phyloP scores from a whole-genome alignment of 768 basidiomycete species.

The Serendipita sp. region DNA sequence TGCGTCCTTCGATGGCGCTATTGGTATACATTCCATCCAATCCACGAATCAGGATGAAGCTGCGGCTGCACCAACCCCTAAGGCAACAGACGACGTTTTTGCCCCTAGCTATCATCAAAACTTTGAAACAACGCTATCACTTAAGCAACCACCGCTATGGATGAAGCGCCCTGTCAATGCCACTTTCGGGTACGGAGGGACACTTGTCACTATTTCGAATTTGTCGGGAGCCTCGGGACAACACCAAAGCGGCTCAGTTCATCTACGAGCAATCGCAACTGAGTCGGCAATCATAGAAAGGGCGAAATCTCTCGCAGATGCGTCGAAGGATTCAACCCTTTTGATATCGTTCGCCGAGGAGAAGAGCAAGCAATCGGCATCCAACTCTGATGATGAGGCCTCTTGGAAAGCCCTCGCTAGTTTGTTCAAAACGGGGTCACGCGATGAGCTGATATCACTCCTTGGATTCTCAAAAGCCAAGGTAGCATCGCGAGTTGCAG shows the following conservation, averaged over 20 bases:
- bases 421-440: slow-evolving; percentile 74
- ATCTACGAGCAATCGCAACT: slow-evolving; percentile 60
- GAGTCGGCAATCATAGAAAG: slow-evolving; percentile 61
- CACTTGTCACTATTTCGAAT: slow-evolving; percentile 66
- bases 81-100: slow-evolving; percentile 69
- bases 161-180: slow-evolving; percentile 64
- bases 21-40: slow-evolving; percentile 86
- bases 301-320: slow-evolving; percentile 46
- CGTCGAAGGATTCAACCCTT: slow-evolving; percentile 31
- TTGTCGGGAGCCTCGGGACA: slow-evolving; percentile 42
- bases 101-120: slow-evolving; percentile 36
- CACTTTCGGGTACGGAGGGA: slow-evolving; percentile 86
- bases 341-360: slow-evolving; percentile 58
- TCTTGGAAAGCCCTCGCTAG: slow-evolving; percentile 82
- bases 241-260: slow-evolving; percentile 66
- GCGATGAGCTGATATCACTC: slow-evolving; percentile 77
- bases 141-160: slow-evolving; percentile 96
- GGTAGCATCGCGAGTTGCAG: slow-evolving; percentile 58
- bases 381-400: slow-evolving; percentile 24
- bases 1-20: slow-evolving; percentile 88
- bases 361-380: slow-evolving; percentile 22
- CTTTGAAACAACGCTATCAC: slow-evolving; percentile 48
- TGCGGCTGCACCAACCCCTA: slow-evolving; percentile 29
- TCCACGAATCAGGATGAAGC: slow-evolving; percentile 51
- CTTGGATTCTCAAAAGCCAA: slow-evolving; percentile 88